Percentiles rank a stretch among this genome's conserved stretches.
Conservation (phyloP, 164 flowering plant genomes). For the Aristolochia fimbriata region DNA sequence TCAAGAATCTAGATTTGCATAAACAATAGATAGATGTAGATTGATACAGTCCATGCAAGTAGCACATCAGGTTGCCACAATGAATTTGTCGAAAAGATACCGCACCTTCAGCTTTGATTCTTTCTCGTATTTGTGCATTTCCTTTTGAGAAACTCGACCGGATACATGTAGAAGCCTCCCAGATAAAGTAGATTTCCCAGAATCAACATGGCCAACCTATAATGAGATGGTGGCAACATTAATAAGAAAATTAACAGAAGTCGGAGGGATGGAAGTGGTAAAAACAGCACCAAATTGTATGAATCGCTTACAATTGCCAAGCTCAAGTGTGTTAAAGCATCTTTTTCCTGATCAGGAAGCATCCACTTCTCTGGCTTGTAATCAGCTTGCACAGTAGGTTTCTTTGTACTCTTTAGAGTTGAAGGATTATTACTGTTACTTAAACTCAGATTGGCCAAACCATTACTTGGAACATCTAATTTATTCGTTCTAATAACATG, state of each 20-base stretch:
- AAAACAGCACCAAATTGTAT: not conserved
- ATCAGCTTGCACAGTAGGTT: slow-evolving; percentile 17
- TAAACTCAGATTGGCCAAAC: slow-evolving; percentile 23
- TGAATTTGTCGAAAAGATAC: not conserved
- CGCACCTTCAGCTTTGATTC: slow-evolving; percentile 71
- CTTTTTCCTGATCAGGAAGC: slow-evolving; percentile 47
- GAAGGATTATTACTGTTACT: slow-evolving; percentile 13
- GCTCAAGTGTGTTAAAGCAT: slow-evolving; percentile 52
- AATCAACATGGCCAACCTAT: slow-evolving; percentile 99
- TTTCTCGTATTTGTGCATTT: slow-evolving; percentile 90
- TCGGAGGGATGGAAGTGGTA: not conserved
- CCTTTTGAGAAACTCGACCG: slow-evolving; percentile 75
- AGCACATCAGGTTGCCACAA: too few species aligned
- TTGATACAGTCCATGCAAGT: too few species aligned
- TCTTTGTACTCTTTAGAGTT: slow-evolving; percentile 10
- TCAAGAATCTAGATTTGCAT: too few species aligned
- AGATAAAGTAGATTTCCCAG: slow-evolving; percentile 96
- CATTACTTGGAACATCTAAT: slow-evolving; percentile 20
- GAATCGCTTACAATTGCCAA: slow-evolving; percentile 76
- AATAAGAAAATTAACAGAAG: not conserved
- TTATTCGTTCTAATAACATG: slow-evolving; percentile 19
- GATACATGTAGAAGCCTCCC: slow-evolving; percentile 80
- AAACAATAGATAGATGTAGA: too few species aligned
- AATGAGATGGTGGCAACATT: slow-evolving; percentile 1
- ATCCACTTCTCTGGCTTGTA: slow-evolving; percentile 80